Evolutionary conservation across 2,329 filamentous ascomycete genomes (phyloP).

Genomic region (Cyclaneusma minus): DNA sequence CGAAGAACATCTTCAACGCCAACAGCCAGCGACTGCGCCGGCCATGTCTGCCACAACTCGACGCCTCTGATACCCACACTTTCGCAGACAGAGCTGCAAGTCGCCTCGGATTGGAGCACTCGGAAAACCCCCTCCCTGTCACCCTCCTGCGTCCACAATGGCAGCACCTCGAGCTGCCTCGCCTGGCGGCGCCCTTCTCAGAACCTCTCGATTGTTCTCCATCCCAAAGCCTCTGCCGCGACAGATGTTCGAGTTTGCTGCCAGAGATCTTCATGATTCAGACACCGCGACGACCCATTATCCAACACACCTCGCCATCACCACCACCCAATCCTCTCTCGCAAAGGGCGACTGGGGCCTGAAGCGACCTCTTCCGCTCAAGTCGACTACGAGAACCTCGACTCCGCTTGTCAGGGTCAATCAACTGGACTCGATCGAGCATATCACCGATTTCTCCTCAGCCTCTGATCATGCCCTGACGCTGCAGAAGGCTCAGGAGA

Average conservation of each 20-base stretch:
- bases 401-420: constrained; percentile 65
- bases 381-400: constrained; percentile 55
- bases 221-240: constrained; percentile 61
- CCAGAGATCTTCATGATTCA: constrained; percentile 36
- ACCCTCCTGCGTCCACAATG: too few species aligned
- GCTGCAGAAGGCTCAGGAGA: constrained; percentile 72
- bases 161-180: constrained; percentile 28
- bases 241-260: too few species aligned
- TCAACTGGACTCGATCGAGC: constrained; percentile 70
- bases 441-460: constrained; percentile 77
- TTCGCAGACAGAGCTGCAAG: too few species aligned
- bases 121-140: too few species aligned
- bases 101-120: too few species aligned
- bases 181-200: constrained; percentile 55
- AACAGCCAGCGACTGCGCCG: too few species aligned
- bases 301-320: constrained; percentile 73
- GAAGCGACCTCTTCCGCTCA: constrained; percentile 68
- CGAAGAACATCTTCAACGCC: too few species aligned
- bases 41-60: too few species aligned
- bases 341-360: constrained; percentile 80
- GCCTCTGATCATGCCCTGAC: constrained; percentile 70
- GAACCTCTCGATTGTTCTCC: constrained; percentile 80
- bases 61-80: too few species aligned
- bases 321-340: constrained; percentile 58
- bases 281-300: constrained; percentile 58